Evolutionary conservation across 768 basidiomycete species (phyloP).

Genomic region (Dioszegia aurantiaca): DNA sequence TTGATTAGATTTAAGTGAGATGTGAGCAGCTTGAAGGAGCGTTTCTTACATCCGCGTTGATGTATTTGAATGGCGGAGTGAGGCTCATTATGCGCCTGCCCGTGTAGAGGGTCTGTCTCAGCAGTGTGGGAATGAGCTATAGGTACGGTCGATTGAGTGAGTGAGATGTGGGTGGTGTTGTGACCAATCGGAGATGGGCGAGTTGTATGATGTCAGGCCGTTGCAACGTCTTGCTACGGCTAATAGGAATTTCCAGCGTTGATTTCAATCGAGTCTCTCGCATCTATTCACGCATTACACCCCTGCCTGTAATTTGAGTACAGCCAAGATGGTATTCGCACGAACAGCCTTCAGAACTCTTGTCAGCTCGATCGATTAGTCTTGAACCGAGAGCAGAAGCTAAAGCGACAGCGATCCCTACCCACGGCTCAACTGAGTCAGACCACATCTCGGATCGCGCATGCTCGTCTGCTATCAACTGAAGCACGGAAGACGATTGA

Average conservation of each 20-base stretch:
- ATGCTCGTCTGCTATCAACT: constrained; percentile 38
- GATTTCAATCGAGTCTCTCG: not conserved
- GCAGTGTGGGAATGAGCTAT: not conserved
- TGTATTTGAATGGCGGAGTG: constrained; percentile 41
- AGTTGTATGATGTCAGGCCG: not conserved
- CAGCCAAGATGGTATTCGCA: constrained; percentile 42
- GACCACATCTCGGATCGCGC: constrained; percentile 34
- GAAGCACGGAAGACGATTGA: constrained; percentile 50
- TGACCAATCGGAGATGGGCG: constrained; percentile 15
- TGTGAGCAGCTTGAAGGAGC: not conserved
- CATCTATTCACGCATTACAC: not conserved
- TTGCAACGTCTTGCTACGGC: not conserved
- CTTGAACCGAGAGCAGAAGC: constrained; percentile 6
- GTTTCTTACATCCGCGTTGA: constrained; percentile 37
- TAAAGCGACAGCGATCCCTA: constrained; percentile 44
- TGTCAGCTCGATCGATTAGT: constrained; percentile 22
- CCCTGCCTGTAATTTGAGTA: not conserved
- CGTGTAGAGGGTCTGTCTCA: not conserved
- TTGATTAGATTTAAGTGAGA: not conserved
- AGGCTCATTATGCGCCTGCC: constrained; percentile 32
- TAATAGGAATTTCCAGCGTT: not conserved
- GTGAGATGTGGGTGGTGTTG: not conserved
- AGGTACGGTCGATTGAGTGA: not conserved
- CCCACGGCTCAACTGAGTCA: constrained; percentile 41
- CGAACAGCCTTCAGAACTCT: constrained; percentile 45